Evolutionary conservation across 768 basidiomycete genomes (phyloP), one percentile per base, ranked within the genome.

Genomic region (Phylloporus arenicola): DNA sequence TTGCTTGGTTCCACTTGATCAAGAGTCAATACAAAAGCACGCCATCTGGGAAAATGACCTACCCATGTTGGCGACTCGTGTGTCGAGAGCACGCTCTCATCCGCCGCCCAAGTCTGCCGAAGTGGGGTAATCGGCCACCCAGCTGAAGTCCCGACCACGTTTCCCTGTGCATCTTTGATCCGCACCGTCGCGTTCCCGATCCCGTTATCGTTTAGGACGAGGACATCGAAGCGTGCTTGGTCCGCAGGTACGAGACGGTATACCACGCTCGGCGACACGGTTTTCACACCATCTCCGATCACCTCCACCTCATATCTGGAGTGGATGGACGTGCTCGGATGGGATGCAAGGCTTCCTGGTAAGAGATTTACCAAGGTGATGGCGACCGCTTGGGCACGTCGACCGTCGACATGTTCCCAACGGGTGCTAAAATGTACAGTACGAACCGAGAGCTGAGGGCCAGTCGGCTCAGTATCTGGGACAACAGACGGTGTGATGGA

Each of bases 61-160:
- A 79, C 79, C 81, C 81, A 83, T 22, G 68, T 68, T 0, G 81
- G 82, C 2, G 77, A 69, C 53, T 83, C 79, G 44, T 80, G 80
- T 30, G 64, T 65, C 1, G 61, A 68, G 48, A 78, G 52, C 17
- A 70, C 64, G 30, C 52, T 61, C 37, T 64, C 58, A 29, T 74
- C 70, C 0, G 67, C 58, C 4, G 68, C 72, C 72, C 75, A 80
- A 1, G 63, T 62, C 33, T 72, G 68, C 6, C 70, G 60, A 35
- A 77, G 65, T 0, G 72, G 65, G 1, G 54, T 63, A 11, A 71
- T 68, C 2, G 63, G 55, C 72, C 74, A 80, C 14, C 69, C 72
- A 16, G 43, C 49, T 0, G 70, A 73, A 0, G 54, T 62, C 11
- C 69, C 67, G 7, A 78, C 53, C 29, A 72, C 40, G 1, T 62